These are phyloP conservation scores for Melanomma pulvis-pyrius DNA, from an alignment of 495 filamentous ascomycete genomes.

Conservation along the genomic window DNA sequence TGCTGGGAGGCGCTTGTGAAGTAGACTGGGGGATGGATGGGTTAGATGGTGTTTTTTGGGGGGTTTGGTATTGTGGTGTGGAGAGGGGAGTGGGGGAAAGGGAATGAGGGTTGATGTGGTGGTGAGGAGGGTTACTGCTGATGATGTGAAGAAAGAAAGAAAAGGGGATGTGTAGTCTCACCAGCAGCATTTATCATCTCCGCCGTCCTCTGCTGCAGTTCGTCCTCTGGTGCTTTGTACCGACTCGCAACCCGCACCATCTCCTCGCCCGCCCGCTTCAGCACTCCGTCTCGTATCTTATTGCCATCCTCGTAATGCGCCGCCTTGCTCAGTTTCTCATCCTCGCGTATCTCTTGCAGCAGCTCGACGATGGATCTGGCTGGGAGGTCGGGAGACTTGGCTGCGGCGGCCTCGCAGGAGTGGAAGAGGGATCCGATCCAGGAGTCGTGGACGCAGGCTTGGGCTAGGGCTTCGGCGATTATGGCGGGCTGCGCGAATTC, in stretches of 20 bases:
- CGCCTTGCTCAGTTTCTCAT: slow-evolving; percentile 58
- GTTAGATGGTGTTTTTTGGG: background rate
- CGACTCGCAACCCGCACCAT: slow-evolving; percentile 63
- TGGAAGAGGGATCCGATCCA: slow-evolving; percentile 56
- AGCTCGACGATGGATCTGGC: slow-evolving; percentile 59
- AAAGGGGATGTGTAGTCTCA: slow-evolving; percentile 43
- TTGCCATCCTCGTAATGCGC: slow-evolving; percentile 58
- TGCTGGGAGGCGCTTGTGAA: slow-evolving; percentile 64
- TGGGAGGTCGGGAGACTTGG: slow-evolving; percentile 22
- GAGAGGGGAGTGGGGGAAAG: background rate
- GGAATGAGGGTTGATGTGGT: too few species aligned
- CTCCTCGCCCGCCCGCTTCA: slow-evolving; percentile 62
- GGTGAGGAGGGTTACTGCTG: background rate
- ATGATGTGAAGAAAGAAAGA: background rate
- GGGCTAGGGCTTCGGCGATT: slow-evolving; percentile 26
- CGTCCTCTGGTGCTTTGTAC: slow-evolving; percentile 61
- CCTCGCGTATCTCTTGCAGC: slow-evolving; percentile 58
- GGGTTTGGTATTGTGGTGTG: too few species aligned
- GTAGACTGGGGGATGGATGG: slow-evolving; percentile 49
- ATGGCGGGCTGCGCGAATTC: too few species aligned
- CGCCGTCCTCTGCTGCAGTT: slow-evolving; percentile 66
- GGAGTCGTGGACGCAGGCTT: slow-evolving; percentile 65
- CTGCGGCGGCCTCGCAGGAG: slow-evolving; percentile 56
- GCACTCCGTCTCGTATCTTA: slow-evolving; percentile 68
- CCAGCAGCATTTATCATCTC: slow-evolving; percentile 74